These are phyloP conservation scores for Rhizoclosmatium globosum DNA, from an alignment of 192 early-diverging fungal species.

Conservation along the genomic window DNA sequence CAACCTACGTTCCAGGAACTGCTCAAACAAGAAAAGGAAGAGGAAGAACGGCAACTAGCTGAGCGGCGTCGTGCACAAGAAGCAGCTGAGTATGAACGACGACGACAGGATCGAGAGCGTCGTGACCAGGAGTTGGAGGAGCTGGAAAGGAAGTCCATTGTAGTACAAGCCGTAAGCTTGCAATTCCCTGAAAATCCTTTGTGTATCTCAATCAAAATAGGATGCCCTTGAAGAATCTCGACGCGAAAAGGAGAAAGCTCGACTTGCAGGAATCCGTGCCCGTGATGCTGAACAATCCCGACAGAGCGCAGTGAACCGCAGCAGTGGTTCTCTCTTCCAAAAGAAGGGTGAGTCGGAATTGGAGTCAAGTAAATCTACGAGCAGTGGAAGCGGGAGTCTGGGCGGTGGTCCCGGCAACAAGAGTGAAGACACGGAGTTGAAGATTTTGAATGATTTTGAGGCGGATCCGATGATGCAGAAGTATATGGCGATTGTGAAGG, in stretches of 20 bases:
- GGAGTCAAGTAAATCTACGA: not conserved
- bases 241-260: slow-evolving; percentile 42
- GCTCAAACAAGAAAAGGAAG: slow-evolving; percentile 25
- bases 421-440: slow-evolving; percentile 28
- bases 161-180: not conserved
- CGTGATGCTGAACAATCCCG: not conserved
- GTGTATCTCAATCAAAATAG: not conserved
- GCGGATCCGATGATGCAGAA: slow-evolving; percentile 56
- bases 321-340: no score
- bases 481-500: slow-evolving; percentile 58
- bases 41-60: not conserved
- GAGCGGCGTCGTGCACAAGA: slow-evolving; percentile 18
- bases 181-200: no score
- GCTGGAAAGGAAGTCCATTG: slow-evolving; percentile 21
- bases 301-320: no score
- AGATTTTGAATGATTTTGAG: slow-evolving; percentile 42
- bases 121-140: slow-evolving; percentile 39
- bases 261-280: slow-evolving; percentile 8
- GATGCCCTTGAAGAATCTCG: slow-evolving; percentile 8
- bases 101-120: slow-evolving; percentile 29
- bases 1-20: not conserved
- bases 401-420: not conserved
- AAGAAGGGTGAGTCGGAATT: no score
- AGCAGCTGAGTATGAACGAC: slow-evolving; percentile 20
- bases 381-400: slow-evolving; percentile 16